Conservation (phyloP, 192 early-diverging fungal genomes). For the Rhizophlyctis rosea region DNA sequence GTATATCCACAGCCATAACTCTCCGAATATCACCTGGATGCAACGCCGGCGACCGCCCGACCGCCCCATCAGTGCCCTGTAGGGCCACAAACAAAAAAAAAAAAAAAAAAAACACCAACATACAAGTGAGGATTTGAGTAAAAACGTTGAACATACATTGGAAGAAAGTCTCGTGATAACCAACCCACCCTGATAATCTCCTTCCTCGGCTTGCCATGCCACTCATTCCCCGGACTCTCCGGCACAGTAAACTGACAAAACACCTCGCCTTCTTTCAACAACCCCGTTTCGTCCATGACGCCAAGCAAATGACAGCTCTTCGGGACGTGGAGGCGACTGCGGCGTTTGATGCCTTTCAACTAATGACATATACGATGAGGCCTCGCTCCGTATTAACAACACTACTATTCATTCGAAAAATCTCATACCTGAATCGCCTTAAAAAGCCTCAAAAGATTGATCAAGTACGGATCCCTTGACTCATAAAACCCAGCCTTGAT, state of each 20-base stretch:
- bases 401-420: background rate
- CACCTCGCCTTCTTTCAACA: slow-evolving; percentile 25
- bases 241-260: no score
- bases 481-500: slow-evolving; percentile 32
- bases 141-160: no score
- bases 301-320: slow-evolving; percentile 31
- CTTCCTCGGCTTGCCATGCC: no score
- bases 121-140: no score
- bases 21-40: slow-evolving; percentile 45
- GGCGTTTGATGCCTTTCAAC: slow-evolving; percentile 21
- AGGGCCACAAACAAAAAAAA: no score
- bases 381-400: background rate
- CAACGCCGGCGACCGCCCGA: slow-evolving; percentile 26
- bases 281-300: slow-evolving; percentile 44
- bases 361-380: background rate
- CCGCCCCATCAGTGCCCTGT: no score
- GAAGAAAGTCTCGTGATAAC: no score
- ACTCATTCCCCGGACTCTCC: no score
- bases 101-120: no score
- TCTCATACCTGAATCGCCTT: slow-evolving; percentile 19
- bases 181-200: slow-evolving; percentile 13
- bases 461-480: slow-evolving; percentile 27
- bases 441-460: slow-evolving; percentile 28
- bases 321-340: slow-evolving; percentile 39
- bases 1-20: slow-evolving; percentile 25